Base-by-base conservation (phyloP, 164 flowering plant species). In the Litsea cubeba region DNA sequence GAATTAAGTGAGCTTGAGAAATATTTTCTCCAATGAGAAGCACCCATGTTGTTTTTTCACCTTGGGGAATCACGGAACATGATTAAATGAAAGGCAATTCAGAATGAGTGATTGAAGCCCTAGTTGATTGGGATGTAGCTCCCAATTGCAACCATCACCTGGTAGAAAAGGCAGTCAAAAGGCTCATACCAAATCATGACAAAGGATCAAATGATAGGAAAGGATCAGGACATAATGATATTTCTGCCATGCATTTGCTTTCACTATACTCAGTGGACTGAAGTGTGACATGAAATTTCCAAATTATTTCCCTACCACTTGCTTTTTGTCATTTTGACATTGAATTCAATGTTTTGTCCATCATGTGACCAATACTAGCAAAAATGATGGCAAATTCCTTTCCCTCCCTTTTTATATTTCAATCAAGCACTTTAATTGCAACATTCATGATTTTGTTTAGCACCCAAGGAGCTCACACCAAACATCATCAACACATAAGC, bases 371-470 rank as follows among this genome's bases (percentile, higher is more conserved):
- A 25, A 12, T 26, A 65, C 40, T 65, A 14, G 69, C 46, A 65
- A 65, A 15, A 14, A 26, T 15, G 20, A 26, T 28, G 46, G 10
- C 28, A 3, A 25, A 65, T 28, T 26, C 65, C 69, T 15, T 14
- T 17, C 69, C 18, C 46, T 65, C 46, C 14, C 20, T 65, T 30
- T 65, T 26, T 65, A 17, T 65, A 65, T 26, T 25, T 65, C 17
- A 25, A 65, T 65, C 20, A 65, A 28, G 20, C 46, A 30, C 46
- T 26, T 65, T 30, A 26, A 65, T 26, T 65, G 69, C 46, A 30
- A 28, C 69, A 26, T 65, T 30, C 69, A 65, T 65, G 69, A 65
- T 65, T 65, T 65, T 65, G 69, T 65, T 65, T 65, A 26, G 46
- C 69, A 65, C 46, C 46, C 28, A 65, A 65, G 20, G n/a, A 23